These are phyloP conservation scores for Zymoseptoria tritici DNA, from an alignment of 2,329 filamentous ascomycete genomes.

Conservation along the genomic window DNA sequence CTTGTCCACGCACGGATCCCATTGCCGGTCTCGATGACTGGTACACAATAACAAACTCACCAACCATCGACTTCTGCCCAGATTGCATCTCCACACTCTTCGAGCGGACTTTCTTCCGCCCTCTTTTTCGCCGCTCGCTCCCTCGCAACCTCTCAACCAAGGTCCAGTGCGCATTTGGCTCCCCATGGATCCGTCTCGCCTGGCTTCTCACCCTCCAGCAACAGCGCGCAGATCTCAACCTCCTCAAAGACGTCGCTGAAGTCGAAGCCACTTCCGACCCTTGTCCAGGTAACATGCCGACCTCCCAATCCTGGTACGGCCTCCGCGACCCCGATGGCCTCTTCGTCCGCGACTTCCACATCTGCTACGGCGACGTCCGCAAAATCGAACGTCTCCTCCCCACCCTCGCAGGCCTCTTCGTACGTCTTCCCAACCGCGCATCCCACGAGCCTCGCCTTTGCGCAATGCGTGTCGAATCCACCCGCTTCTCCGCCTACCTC, in stretches of 20 bases:
- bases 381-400: conserved; percentile 69
- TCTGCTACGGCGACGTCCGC: conserved; percentile 67
- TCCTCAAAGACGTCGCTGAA: conserved; percentile 63
- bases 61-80: conserved; percentile 73
- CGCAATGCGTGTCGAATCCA: conserved; percentile 57
- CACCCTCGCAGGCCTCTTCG: conserved; percentile 60
- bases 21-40: conserved; percentile 65
- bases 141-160: conserved; percentile 50
- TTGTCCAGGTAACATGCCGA: conserved; percentile 52
- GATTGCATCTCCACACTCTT: conserved; percentile 69
- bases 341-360: conserved; percentile 63
- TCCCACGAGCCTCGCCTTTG: conserved; percentile 52
- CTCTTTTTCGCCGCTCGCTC: conserved; percentile 57
- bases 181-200: conserved; percentile 75
- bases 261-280: conserved; percentile 50
- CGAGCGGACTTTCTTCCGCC: conserved; percentile 57
- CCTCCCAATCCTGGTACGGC: conserved; percentile 64
- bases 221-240: conserved; percentile 54
- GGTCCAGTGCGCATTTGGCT: conserved; percentile 70
- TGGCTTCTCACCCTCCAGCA: conserved; percentile 74
- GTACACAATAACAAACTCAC: conserved; percentile 65
- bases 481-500: conserved; percentile 50
- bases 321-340: conserved; percentile 61
- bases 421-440: conserved; percentile 38
- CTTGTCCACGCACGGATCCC: conserved; percentile 60